Base-by-base conservation (phyloP, 2,329 filamentous ascomycete species). In the Colletotrichum liaoningense region DNA sequence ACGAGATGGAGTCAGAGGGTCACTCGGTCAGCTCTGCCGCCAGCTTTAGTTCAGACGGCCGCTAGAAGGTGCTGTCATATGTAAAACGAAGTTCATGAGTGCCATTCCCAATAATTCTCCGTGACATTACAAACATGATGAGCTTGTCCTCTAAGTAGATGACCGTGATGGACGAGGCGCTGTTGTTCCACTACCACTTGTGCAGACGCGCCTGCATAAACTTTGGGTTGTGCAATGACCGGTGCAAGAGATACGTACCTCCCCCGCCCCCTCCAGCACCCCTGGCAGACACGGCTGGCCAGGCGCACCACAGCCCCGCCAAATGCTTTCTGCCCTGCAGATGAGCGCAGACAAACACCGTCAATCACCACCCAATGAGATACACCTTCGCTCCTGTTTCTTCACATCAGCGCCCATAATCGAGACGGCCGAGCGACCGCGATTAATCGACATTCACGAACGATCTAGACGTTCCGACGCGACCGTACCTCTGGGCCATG, bases 11-110 rank as follows among this genome's bases (percentile, higher is more conserved):
- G 68, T 84, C 82, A 38, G 83, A 84, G 58, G 74, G 76, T 73
- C 79, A 80, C 28, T 84, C 83, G 28, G 77, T 75, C 12, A 85
- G 84, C 70, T 83, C 84, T 33, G 77, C 76, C 16, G 81, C 80
- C 1, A 85, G 83, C 72, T 76, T 84, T 64, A 80, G 79, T 7
- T 85, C 84, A 5, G 73, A 63, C 30, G 63, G 72, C n/a, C 73
- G 67, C 19, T 75, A 64, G 58, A 68, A 24, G 30, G 19, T 19
- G 42, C 42, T 49, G 19, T 11, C 3, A 22, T 19, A n/a, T n/a
- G 19, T 8, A 49, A 11, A 49, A 49, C 19, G 42, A 49, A 22
- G 42, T 49, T n/a, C 42, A 49, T 49, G 42, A 49, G 19, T 49
- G 42, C 19, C 42, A 22, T 11, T 49, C 8, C 4, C 19, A n/a